Evolutionary conservation across 208 protist genomes (phyloP), one percentile per base, ranked within the genome.

Genomic region (Leishmania mexicana): DNA sequence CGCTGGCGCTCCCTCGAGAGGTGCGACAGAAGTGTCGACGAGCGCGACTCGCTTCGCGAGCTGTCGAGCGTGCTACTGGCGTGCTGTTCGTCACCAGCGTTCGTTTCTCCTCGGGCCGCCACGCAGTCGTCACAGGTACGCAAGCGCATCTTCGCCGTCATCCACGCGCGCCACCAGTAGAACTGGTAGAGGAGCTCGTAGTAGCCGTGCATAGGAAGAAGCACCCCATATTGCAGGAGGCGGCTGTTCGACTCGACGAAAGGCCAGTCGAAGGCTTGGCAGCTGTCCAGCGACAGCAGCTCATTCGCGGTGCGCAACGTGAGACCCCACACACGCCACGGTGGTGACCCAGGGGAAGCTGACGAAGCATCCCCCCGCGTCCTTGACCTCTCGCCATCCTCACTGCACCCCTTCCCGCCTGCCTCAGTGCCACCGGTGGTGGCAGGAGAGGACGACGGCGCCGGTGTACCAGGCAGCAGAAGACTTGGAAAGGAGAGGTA

Each of bases 191-290:
- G 62, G 24, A 83, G 70, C 83, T 96, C 93, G 82, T 91, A 92
- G 79, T 91, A 95, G 31, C 93, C 93, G 77, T 96, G 92, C 42
- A 90, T 83, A 3, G 93, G 87, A 58, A 92, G 83, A 47, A 94
- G 81, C 21, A 91, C 64, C 58, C 92, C 71, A 31, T 85, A 83
- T 76, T 93, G 88, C 65, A 94, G 68, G 10, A 91, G 45, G 17
- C 78, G n/a, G 72, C 83, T 91, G 87, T 95, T 92, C 28, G 85
- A 87, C 70, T 85, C 81, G 54, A 89, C 86, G 19, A 95, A 84
- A 17, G 93, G 93, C 93, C 93, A 96, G 81, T 93, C 92, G 19
- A 90, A 77, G 11, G 87, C 71, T 45, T 85, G 77, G 17, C 81
- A 83, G 35, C 85, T 89, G 67, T 90, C 88, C 51, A 96, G 78